These are phyloP conservation scores for Nakazawaea holstii DNA, from an alignment of 805 yeast genomes.

Conservation along the genomic window DNA sequence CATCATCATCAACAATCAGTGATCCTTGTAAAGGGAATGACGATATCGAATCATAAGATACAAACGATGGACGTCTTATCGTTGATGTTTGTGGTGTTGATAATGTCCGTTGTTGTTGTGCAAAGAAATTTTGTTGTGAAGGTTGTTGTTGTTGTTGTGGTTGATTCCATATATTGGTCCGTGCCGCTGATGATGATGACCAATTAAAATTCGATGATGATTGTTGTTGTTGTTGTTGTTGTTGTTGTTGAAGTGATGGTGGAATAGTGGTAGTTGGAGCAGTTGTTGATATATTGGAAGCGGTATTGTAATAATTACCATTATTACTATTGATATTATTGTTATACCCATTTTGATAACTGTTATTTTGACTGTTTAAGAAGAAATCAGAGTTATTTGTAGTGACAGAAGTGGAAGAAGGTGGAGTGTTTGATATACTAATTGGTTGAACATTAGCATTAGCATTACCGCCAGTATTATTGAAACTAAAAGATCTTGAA, in stretches of 20 bases:
- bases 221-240: constrained; percentile 12
- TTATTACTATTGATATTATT: background rate
- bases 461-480: no score
- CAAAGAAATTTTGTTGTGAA: constrained; percentile 5
- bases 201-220: background rate
- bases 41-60: constrained; percentile 6
- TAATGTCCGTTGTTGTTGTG: constrained; percentile 9
- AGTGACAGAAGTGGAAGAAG: constrained; percentile 2
- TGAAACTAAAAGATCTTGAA: constrained; percentile 1
- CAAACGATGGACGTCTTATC: background rate
- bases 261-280: constrained; percentile 9
- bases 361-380: constrained; percentile 7
- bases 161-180: constrained; percentile 5
- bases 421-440: background rate
- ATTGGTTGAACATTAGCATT: constrained; percentile 4
- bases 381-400: constrained; percentile 2
- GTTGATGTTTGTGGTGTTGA: constrained; percentile 4
- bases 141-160: constrained; percentile 11
- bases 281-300: constrained; percentile 13
- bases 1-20: constrained; percentile 29
- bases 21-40: constrained; percentile 1
- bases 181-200: no score
- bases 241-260: constrained; percentile 9
- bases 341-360: background rate
- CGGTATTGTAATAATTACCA: constrained; percentile 7